Conservation (phyloP, 2,329 filamentous ascomycete species). For the Paraphoma sp. region DNA sequence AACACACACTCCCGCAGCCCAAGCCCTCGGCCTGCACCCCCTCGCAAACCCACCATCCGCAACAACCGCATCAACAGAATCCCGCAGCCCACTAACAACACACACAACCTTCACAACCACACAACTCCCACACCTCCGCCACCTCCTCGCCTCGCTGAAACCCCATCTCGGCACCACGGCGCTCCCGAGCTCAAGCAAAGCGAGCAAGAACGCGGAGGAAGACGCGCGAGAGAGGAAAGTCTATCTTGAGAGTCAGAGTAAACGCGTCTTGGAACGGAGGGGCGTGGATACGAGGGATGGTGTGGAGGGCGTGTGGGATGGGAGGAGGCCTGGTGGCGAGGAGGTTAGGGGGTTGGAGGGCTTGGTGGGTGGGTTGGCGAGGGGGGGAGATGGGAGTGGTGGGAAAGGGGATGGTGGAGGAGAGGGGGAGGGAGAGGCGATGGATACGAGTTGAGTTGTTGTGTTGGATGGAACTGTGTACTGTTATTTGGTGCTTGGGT, state of each 20-base stretch:
- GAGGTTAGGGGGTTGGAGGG: conserved; percentile 42
- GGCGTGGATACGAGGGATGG: conserved; percentile 64
- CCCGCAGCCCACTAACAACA: conserved; percentile 65
- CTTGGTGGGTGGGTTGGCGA: conserved; percentile 24
- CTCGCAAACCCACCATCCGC: conserved; percentile 36
- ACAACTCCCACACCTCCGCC: conserved; percentile 80
- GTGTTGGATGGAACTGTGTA: not conserved
- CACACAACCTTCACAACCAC: conserved; percentile 80
- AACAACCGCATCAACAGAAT: conserved; percentile 26
- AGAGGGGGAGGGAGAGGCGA: conserved; percentile 25
- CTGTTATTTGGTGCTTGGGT: not conserved
- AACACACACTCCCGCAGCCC: conserved; percentile 56
- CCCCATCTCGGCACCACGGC: conserved; percentile 63
- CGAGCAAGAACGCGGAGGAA: conserved; percentile 36
- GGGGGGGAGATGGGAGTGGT: conserved; percentile 1
- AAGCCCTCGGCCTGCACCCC: conserved; percentile 53
- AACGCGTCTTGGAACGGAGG: conserved; percentile 76
- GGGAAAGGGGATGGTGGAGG: not conserved
- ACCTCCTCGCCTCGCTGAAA: conserved; percentile 71
- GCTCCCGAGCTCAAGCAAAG: conserved; percentile 24
- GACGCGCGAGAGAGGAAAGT: conserved; percentile 73
- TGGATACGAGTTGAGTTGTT: conserved; percentile 28
- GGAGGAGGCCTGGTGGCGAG: conserved; percentile 27
- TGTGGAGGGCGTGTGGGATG: conserved; percentile 40
- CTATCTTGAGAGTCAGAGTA: conserved; percentile 83